Evolutionary conservation across 2,329 filamentous ascomycete species (phyloP).

Genomic region (Amphichorda felina): DNA sequence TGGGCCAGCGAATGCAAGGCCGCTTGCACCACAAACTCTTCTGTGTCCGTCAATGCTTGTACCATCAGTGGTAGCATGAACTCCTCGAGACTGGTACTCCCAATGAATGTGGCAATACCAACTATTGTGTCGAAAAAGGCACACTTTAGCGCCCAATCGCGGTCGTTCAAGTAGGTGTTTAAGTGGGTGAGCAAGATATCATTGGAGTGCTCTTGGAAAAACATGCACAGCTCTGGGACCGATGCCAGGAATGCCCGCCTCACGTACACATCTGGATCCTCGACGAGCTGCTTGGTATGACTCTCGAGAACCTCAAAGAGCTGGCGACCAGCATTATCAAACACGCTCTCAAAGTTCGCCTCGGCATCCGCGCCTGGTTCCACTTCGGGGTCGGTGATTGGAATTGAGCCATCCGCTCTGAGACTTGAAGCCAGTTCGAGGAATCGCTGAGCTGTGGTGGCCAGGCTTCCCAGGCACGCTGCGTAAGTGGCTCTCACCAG

Average conservation of each 20-base stretch:
- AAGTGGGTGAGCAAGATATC: conserved; percentile 94
- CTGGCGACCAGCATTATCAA: conserved; percentile 76
- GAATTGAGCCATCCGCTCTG: conserved; percentile 69
- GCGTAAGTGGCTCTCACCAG: conserved; percentile 85
- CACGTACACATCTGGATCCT: conserved; percentile 76
- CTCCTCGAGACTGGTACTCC: conserved; percentile 79
- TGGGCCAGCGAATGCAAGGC: conserved; percentile 79
- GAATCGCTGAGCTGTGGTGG: conserved; percentile 73
- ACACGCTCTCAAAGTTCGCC: conserved; percentile 68
- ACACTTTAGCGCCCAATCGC: conserved; percentile 92
- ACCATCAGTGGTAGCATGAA: conserved; percentile 95
- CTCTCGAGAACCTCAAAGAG: conserved; percentile 74
- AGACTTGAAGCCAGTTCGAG: conserved; percentile 86
- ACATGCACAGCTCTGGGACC: conserved; percentile 83
- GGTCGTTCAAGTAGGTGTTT: conserved; percentile 93
- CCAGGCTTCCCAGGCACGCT: conserved; percentile 79
- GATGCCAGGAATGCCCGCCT: conserved; percentile 85
- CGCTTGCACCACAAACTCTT: conserved; percentile 88
- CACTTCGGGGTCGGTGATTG: conserved; percentile 64
- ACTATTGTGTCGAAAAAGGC: conserved; percentile 95
- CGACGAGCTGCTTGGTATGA: conserved; percentile 82
- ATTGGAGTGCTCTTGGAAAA: conserved; percentile 86
- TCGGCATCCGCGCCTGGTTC: conserved; percentile 59
- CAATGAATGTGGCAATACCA: conserved; percentile 82
- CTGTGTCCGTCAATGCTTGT: conserved; percentile 82